Conservation (phyloP, 2,329 filamentous ascomycete species). For the Hypoxylon sp. region DNA sequence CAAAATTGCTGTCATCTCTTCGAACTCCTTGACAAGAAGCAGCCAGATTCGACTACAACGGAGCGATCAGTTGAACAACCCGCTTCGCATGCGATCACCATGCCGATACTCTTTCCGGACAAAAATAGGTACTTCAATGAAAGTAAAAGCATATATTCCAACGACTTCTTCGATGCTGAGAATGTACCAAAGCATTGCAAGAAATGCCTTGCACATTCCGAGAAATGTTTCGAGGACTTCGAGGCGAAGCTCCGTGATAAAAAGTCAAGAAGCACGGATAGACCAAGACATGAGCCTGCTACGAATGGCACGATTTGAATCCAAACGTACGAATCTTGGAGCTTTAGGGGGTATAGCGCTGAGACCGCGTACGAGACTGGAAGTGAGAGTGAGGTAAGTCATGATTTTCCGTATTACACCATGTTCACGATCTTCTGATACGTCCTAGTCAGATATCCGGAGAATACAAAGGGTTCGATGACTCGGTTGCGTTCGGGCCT, state of each 20-base stretch:
- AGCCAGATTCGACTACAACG: neutral
- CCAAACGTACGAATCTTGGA: neutral
- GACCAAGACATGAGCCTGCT: neutral
- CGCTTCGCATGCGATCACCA: neutral
- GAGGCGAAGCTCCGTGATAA: constrained; percentile 12
- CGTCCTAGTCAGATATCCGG: neutral
- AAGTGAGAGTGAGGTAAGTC: neutral
- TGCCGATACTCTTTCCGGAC: constrained; percentile 20
- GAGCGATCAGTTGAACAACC: neutral
- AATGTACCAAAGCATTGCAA: neutral
- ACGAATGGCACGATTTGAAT: neutral
- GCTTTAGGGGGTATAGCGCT: neutral
- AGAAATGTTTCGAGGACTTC: constrained; percentile 26
- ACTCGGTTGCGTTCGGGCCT: neutral
- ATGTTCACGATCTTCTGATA: neutral
- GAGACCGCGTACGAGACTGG: neutral
- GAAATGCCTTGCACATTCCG: constrained; percentile 19
- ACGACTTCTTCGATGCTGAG: neutral
- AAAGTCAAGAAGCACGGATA: neutral
- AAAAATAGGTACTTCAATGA: neutral
- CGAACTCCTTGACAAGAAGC: constrained; percentile 16
- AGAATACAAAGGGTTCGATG: neutral
- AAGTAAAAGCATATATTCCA: neutral
- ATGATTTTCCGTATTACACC: neutral
- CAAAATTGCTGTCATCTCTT: constrained; percentile 7